Conservation (phyloP, 495 filamentous ascomycete species). For the Penicillium parvum region DNA sequence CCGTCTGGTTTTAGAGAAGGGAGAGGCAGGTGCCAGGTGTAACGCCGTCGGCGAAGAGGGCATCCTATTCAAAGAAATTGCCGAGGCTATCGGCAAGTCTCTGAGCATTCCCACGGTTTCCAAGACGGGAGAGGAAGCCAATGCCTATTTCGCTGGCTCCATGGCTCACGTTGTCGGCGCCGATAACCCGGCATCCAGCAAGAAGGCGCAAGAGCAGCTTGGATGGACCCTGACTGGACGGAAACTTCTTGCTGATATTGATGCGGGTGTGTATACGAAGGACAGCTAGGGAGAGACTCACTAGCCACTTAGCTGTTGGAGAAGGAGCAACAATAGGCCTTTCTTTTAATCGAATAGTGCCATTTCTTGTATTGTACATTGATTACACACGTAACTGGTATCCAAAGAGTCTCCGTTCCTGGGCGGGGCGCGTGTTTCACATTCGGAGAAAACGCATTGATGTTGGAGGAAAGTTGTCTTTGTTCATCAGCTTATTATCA, state of each 20-base stretch:
- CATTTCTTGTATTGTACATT: too few relatives aligned
- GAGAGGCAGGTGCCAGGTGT: conserved; percentile 30
- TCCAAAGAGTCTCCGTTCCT: too few relatives aligned
- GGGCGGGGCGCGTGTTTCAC: too few relatives aligned
- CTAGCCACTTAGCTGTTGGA: too few relatives aligned
- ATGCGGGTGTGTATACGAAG: conserved; percentile 21
- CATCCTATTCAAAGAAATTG: conserved; percentile 36
- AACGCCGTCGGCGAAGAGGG: conserved; percentile 41
- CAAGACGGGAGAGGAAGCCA: conserved; percentile 27
- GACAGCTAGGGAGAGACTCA: too few relatives aligned
- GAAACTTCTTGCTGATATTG: conserved; percentile 36
- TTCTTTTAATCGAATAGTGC: too few relatives aligned
- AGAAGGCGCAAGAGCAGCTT: conserved; percentile 35
- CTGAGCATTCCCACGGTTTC: conserved; percentile 28
- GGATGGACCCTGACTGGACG: conserved; percentile 34
- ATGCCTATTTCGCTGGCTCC: conserved; percentile 29
- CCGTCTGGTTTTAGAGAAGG: conserved; percentile 42
- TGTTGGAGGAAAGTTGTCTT: too few relatives aligned
- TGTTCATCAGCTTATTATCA: too few relatives aligned
- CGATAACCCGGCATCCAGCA: conserved; percentile 38
- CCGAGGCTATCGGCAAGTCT: conserved; percentile 30
- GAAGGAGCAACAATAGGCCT: too few relatives aligned
- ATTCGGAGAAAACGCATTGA: too few relatives aligned
- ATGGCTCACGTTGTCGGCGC: conserved; percentile 15
- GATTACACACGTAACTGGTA: too few relatives aligned